phyloP scores from a whole-genome alignment of 2,329 filamentous ascomycete species.

The Cordyceps militaris region DNA sequence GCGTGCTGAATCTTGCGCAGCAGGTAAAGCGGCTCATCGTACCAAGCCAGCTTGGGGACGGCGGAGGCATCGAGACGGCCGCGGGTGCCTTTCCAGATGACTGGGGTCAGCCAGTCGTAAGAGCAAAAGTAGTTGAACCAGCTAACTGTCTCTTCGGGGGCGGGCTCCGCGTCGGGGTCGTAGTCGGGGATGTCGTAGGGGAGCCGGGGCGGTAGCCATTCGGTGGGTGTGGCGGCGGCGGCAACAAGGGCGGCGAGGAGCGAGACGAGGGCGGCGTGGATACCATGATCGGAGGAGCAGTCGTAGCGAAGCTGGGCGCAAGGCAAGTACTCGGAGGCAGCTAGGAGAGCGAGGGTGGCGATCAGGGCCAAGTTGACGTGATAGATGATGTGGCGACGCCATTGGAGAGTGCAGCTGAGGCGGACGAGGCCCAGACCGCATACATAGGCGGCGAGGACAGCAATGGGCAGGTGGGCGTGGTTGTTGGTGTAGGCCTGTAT shows the following conservation, averaged over 20 bases:
- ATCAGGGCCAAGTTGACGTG: conserved; percentile 41
- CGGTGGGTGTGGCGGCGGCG: conserved; percentile 40
- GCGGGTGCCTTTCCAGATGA: conserved; percentile 35
- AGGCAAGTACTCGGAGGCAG: conserved; percentile 33
- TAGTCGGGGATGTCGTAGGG: conserved; percentile 32
- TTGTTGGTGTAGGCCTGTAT: conserved; percentile 28
- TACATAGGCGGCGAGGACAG: conserved; percentile 31
- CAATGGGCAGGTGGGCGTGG: conserved; percentile 30
- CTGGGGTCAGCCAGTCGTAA: conserved; percentile 26
- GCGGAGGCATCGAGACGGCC: conserved; percentile 39
- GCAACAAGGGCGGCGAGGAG: conserved; percentile 32
- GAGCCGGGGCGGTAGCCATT: conserved; percentile 41
- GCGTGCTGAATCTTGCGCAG: conserved; percentile 37
- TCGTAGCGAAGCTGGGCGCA: conserved; percentile 32
- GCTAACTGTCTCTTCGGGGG: conserved; percentile 46
- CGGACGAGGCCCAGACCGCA: conserved; percentile 38
- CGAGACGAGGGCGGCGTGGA: conserved; percentile 29
- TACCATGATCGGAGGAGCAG: conserved; percentile 24
- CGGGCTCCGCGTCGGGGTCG: conserved; percentile 30
- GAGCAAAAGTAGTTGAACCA: conserved; percentile 46
- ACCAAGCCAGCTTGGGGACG: conserved; percentile 45
- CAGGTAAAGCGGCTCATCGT: conserved; percentile 46
- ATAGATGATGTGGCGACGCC: conserved; percentile 40
- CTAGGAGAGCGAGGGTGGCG: conserved; percentile 30
- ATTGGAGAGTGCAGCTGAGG: conserved; percentile 33